Conservation (phyloP, 768 basidiomycete species). For the Panaeolus cyanescens region DNA sequence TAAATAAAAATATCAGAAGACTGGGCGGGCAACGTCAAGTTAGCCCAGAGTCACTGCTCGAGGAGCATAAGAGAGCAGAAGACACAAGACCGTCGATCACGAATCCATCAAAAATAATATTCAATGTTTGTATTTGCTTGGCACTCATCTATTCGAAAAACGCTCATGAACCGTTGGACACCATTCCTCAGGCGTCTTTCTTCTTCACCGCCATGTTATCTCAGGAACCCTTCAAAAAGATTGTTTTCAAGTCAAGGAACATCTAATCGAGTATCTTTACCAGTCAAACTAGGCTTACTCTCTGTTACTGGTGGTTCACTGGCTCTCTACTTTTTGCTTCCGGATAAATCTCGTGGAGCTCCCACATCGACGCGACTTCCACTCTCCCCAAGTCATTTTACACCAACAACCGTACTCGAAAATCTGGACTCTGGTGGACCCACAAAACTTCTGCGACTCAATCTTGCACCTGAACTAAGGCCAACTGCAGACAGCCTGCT, state of each 20-base stretch:
- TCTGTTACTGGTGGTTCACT: conserved; percentile 30
- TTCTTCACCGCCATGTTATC: neutral
- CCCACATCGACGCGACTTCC: conserved; percentile 39
- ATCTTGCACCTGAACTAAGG: conserved; percentile 48
- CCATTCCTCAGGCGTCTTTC: neutral
- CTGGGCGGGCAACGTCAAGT: conserved; percentile 32
- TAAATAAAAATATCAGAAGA: conserved; percentile 9
- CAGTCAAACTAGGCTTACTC: neutral
- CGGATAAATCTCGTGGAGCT: conserved; percentile 46
- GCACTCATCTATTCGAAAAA: neutral
- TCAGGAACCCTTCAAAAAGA: neutral
- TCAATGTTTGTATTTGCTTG: neutral
- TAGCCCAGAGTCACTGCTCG: conserved; percentile 13
- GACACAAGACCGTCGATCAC: neutral
- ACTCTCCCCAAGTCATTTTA: conserved; percentile 57
- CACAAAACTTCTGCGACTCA: conserved; percentile 66
- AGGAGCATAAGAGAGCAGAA: neutral
- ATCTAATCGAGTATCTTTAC: neutral
- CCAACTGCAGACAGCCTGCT: conserved; percentile 26
- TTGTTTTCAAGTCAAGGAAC: neutral
- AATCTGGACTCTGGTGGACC: conserved; percentile 54
- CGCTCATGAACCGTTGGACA: neutral
- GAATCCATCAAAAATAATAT: neutral
- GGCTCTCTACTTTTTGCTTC: conserved; percentile 54
- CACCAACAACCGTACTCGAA: conserved; percentile 57